Evolutionary conservation across 1,284 basidiomycete genomes (phyloP).

Genomic region (Caloboletus firmus): DNA sequence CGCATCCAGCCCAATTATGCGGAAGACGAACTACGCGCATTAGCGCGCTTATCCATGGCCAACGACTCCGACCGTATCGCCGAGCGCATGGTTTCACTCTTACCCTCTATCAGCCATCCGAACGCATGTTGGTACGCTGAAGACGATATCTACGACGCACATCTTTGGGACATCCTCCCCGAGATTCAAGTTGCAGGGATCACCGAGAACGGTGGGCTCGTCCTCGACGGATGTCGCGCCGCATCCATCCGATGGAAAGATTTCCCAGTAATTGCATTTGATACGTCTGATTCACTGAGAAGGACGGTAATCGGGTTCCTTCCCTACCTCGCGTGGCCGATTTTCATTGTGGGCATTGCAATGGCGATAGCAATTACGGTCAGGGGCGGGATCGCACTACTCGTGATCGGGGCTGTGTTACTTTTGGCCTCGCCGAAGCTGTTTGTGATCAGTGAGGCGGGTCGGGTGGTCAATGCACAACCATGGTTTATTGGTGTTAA

Average conservation of each 20-base stretch:
- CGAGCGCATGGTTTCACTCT: constrained; percentile 22
- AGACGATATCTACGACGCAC: constrained; percentile 14
- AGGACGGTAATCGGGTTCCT: constrained; percentile 6
- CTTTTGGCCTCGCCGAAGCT: not conserved
- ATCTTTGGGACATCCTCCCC: constrained; percentile 21
- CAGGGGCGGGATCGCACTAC: not conserved
- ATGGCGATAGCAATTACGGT: not conserved
- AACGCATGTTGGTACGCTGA: constrained; percentile 18
- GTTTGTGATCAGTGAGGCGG: constrained; percentile 1
- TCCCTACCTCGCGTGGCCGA: constrained; percentile 11
- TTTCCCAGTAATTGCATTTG: constrained; percentile 15
- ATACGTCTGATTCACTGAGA: constrained; percentile 9
- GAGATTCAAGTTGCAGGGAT: constrained; percentile 22
- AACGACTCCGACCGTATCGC: constrained; percentile 24
- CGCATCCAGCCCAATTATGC: constrained; percentile 15
- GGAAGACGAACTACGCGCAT: constrained; percentile 18
- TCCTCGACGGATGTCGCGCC: constrained; percentile 19
- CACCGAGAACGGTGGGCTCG: constrained; percentile 19
- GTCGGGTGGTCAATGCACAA: constrained; percentile 9
- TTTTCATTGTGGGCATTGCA: not conserved
- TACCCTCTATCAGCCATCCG: not conserved
- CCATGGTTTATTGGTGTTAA: constrained; percentile 19
- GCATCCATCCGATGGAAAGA: constrained; percentile 21
- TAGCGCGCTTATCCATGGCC: constrained; percentile 23
- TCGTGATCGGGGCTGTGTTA: too few relatives aligned